These are phyloP conservation scores for Ampelomyces quisqualis DNA, from an alignment of 2,329 filamentous ascomycete species.

Conservation along the genomic window DNA sequence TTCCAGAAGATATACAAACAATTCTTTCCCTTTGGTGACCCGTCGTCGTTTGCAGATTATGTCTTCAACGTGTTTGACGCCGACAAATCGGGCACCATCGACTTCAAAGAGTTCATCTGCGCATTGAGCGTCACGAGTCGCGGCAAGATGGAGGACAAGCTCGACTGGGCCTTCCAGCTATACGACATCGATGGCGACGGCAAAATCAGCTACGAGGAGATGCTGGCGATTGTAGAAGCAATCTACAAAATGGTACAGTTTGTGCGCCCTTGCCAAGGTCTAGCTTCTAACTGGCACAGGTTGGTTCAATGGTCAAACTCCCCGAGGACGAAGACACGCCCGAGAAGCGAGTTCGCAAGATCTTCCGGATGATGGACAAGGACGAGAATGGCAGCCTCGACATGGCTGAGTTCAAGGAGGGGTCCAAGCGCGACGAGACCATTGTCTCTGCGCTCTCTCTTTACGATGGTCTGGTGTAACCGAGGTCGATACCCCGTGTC, in stretches of 20 bases:
- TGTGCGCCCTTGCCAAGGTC: not conserved
- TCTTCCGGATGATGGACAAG: conserved; percentile 99
- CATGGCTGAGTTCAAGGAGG: conserved; percentile 98
- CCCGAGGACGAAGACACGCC: conserved; percentile 98
- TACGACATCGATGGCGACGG: conserved; percentile 99
- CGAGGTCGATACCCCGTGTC: conserved; percentile 23
- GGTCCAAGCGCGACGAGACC: conserved; percentile 96
- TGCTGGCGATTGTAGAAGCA: conserved; percentile 97
- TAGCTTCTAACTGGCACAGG: conserved; percentile 55
- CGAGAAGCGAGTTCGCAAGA: conserved; percentile 96
- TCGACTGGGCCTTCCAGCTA: conserved; percentile 98
- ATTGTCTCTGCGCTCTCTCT: conserved; percentile 96
- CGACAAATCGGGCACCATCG: conserved; percentile 95
- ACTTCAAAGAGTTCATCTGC: conserved; percentile 99
- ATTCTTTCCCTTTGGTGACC: conserved; percentile 98
- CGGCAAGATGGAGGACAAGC: conserved; percentile 98
- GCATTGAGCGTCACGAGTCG: conserved; percentile 94
- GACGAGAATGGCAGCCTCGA: conserved; percentile 97
- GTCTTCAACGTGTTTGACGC: conserved; percentile 99
- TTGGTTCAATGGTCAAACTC: conserved; percentile 98
- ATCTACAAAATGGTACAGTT: conserved; percentile 95
- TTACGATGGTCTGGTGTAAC: conserved; percentile 88
- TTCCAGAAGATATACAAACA: conserved; percentile 99
- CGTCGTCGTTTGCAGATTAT: conserved; percentile 95
- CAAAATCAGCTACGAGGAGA: conserved; percentile 98